Percentiles rank a stretch among this genome's conserved stretches.
Conservation (phyloP, 495 filamentous ascomycete genomes). For the Penicillium waksmanii region DNA sequence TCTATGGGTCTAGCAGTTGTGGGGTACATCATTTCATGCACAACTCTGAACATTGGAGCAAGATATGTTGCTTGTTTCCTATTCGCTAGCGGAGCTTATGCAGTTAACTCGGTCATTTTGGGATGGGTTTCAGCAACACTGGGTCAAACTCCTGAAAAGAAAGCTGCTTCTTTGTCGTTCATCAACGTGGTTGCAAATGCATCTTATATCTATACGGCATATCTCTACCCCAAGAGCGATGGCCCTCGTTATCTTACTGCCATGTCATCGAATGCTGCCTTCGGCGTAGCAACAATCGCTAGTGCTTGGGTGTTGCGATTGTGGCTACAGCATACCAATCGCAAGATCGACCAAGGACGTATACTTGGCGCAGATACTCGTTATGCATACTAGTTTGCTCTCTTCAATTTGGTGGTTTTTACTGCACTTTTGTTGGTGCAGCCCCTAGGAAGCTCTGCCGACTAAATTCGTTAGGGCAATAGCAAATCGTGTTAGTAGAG, state of each 20-base stretch:
- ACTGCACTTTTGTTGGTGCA: too few species aligned
- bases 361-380: neutral
- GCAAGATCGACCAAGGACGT: neutral
- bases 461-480: too few species aligned
- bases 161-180: slow-evolving; percentile 13
- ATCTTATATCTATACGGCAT: neutral
- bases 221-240: slow-evolving; percentile 2
- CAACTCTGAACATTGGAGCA: slow-evolving; percentile 45
- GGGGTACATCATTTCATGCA: slow-evolving; percentile 50
- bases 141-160: slow-evolving; percentile 54
- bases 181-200: slow-evolving; percentile 18
- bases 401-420: too few species aligned
- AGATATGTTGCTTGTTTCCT: slow-evolving; percentile 57
- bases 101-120: slow-evolving; percentile 52
- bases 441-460: too few species aligned
- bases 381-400: neutral
- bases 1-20: slow-evolving; percentile 40
- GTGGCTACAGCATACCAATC: slow-evolving; percentile 1
- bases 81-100: slow-evolving; percentile 50
- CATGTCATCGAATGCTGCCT: slow-evolving; percentile 2
- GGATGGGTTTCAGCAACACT: slow-evolving; percentile 58
- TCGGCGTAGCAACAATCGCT: slow-evolving; percentile 1
- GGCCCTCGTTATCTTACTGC: slow-evolving; percentile 15
- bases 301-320: slow-evolving; percentile 2
- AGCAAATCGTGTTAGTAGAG: too few species aligned